phyloP scores from a whole-genome alignment of 495 filamentous ascomycete genomes.

The Achaetomiella virescens region DNA sequence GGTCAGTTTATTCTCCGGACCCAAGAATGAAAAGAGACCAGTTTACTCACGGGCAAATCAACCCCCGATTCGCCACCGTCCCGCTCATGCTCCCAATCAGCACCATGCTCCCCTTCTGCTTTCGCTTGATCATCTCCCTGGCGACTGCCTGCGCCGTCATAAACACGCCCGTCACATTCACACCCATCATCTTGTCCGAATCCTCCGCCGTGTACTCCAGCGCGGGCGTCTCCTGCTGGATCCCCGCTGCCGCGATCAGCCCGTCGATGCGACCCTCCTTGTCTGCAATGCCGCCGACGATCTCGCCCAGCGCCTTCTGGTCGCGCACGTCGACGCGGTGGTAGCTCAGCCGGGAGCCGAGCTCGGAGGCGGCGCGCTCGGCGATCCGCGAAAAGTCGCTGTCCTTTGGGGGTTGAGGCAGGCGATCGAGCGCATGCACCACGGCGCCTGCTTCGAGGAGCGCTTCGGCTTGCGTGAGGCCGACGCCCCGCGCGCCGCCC shows the following conservation, averaged over 20 bases:
- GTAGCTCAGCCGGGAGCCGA: constrained; percentile 68
- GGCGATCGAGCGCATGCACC: constrained; percentile 55
- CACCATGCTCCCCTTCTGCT: constrained; percentile 56
- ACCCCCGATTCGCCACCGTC: constrained; percentile 62
- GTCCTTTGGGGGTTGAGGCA: constrained; percentile 36
- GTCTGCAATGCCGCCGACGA: constrained; percentile 62
- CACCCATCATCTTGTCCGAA: constrained; percentile 57
- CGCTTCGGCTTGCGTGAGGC: constrained; percentile 71
- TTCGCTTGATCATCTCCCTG: constrained; percentile 62
- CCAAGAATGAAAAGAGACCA: neutral
- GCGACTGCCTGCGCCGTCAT: constrained; percentile 74
- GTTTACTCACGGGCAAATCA: constrained; percentile 41
- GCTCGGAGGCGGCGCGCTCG: constrained; percentile 54
- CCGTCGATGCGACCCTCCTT: constrained; percentile 71
- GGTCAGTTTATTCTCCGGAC: neutral
- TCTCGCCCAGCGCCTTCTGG: constrained; percentile 57
- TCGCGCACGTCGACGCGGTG: constrained; percentile 83
- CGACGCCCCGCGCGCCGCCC: constrained; percentile 72
- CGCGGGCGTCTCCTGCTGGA: constrained; percentile 66
- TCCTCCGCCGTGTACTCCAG: constrained; percentile 62
- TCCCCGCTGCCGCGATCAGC: constrained; percentile 73
- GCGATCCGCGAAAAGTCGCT: constrained; percentile 55
- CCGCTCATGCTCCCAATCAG: constrained; percentile 78
- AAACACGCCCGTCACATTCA: constrained; percentile 72
- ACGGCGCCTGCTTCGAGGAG: constrained; percentile 74